These are phyloP conservation scores for Rhinocladiella mackenziei DNA, from an alignment of 2,329 filamentous ascomycete genomes.

Conservation along the genomic window DNA sequence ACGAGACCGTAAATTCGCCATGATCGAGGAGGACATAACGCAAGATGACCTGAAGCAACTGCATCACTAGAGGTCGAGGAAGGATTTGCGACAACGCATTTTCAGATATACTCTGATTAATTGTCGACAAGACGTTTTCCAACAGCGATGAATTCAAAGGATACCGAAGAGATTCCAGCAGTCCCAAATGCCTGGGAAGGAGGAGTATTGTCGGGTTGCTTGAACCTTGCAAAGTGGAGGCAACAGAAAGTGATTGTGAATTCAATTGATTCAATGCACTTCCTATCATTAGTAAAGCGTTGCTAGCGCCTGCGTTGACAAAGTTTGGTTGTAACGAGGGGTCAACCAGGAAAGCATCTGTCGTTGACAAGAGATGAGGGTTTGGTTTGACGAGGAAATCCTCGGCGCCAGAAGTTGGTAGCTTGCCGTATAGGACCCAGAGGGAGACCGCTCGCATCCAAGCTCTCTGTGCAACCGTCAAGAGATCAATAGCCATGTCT, in stretches of 20 bases:
- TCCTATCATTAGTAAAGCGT: slow-evolving; percentile 86
- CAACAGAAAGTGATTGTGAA: slow-evolving; percentile 35
- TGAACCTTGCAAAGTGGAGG: slow-evolving; percentile 27
- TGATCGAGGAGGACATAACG: slow-evolving; percentile 83
- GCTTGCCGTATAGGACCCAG: slow-evolving; percentile 83
- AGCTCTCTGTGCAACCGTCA: slow-evolving; percentile 75
- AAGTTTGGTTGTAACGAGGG: slow-evolving; percentile 69
- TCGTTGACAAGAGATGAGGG: slow-evolving; percentile 35
- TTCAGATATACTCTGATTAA: slow-evolving; percentile 75
- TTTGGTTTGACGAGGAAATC: slow-evolving; percentile 76
- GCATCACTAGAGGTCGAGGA: slow-evolving; percentile 70
- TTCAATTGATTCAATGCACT: slow-evolving; percentile 82
- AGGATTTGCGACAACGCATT: slow-evolving; percentile 79
- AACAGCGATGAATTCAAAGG: slow-evolving; percentile 71
- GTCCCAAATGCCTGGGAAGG: slow-evolving; percentile 30
- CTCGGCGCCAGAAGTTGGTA: slow-evolving; percentile 70
- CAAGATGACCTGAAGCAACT: slow-evolving; percentile 71
- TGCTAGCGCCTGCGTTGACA: slow-evolving; percentile 67
- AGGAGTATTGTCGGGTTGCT: slow-evolving; percentile 30
- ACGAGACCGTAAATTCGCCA: slow-evolving; percentile 84
- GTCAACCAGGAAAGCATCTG: slow-evolving; percentile 53
- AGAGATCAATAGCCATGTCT: slow-evolving; percentile 66
- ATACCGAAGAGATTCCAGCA: slow-evolving; percentile 53
- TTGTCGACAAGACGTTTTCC: slow-evolving; percentile 66
- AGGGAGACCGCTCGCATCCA: slow-evolving; percentile 89